Evolutionary conservation across 1,284 basidiomycete species (phyloP).

Genomic region (Naganishia sp.): DNA sequence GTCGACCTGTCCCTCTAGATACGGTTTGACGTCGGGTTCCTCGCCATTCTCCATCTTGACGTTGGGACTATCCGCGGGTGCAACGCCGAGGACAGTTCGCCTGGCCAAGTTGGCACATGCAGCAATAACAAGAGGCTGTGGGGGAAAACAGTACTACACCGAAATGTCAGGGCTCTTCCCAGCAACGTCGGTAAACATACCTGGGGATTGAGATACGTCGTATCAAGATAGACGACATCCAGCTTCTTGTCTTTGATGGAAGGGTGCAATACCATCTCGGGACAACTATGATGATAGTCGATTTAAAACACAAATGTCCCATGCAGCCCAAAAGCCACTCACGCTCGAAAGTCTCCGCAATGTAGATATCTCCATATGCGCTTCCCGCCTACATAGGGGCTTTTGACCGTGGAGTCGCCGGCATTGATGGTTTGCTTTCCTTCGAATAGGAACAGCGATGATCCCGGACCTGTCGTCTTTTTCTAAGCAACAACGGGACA

Average conservation of each 20-base stretch:
- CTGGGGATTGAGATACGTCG: slow-evolving; percentile 91
- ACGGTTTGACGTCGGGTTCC: slow-evolving; percentile 51
- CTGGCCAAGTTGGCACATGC: slow-evolving; percentile 84
- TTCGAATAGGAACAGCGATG: slow-evolving; percentile 89
- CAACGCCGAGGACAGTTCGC: slow-evolving; percentile 57
- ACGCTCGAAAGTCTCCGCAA: slow-evolving; percentile 91
- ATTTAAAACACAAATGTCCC: too few relatives aligned
- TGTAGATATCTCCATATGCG: slow-evolving; percentile 85
- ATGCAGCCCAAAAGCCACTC: slow-evolving; percentile 24
- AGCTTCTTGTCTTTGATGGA: slow-evolving; percentile 73
- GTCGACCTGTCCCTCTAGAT: slow-evolving; percentile 42
- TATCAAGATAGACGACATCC: slow-evolving; percentile 91
- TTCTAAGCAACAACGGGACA: background rate
- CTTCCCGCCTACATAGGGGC: slow-evolving; percentile 67
- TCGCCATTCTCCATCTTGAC: slow-evolving; percentile 43
- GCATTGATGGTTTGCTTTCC: slow-evolving; percentile 84
- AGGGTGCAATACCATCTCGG: slow-evolving; percentile 78
- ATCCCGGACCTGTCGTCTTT: slow-evolving; percentile 71
- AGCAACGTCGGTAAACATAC: slow-evolving; percentile 51
- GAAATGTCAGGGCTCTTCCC: background rate
- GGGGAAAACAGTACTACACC: slow-evolving; percentile 83
- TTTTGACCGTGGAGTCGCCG: slow-evolving; percentile 74
- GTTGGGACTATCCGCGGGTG: slow-evolving; percentile 33
- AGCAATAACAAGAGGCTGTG: slow-evolving; percentile 86
- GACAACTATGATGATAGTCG: slow-evolving; percentile 57